Conservation (phyloP, 345 rosid genomes). For the Reutealis trisperma region DNA sequence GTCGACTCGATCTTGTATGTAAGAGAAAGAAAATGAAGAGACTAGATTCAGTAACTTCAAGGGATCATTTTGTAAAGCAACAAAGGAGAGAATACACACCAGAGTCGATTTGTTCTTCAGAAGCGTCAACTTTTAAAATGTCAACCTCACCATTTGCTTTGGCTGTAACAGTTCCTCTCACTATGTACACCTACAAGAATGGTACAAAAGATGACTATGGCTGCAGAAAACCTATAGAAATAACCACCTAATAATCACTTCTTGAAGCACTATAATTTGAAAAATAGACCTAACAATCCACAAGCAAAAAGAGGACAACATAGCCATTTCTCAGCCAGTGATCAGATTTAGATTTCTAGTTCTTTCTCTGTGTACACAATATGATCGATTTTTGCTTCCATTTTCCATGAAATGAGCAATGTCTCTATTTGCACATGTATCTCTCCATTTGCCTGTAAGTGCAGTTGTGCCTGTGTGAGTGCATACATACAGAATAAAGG, state of each 20-base stretch:
- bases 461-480: background rate
- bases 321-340: background rate
- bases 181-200: conserved; percentile 41
- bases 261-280: background rate
- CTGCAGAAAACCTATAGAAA: background rate
- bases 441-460: background rate
- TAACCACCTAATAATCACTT: background rate
- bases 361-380: background rate
- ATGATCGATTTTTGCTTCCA: background rate
- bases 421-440: background rate
- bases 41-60: conserved; percentile 7
- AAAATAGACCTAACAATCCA: background rate
- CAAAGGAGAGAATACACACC: conserved; percentile 27
- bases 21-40: background rate
- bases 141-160: conserved; percentile 19
- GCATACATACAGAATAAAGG: background rate
- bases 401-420: background rate
- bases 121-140: conserved; percentile 10
- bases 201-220: background rate
- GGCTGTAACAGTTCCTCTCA: conserved; percentile 26
- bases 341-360: background rate
- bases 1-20: conserved; percentile 3
- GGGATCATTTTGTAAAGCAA: background rate
- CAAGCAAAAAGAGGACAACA: background rate
- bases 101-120: conserved; percentile 21